Evolutionary conservation across 2,329 filamentous ascomycete genomes (phyloP), one percentile per base, ranked within the genome.

Genomic region (Hyphodiscus sp.): DNA sequence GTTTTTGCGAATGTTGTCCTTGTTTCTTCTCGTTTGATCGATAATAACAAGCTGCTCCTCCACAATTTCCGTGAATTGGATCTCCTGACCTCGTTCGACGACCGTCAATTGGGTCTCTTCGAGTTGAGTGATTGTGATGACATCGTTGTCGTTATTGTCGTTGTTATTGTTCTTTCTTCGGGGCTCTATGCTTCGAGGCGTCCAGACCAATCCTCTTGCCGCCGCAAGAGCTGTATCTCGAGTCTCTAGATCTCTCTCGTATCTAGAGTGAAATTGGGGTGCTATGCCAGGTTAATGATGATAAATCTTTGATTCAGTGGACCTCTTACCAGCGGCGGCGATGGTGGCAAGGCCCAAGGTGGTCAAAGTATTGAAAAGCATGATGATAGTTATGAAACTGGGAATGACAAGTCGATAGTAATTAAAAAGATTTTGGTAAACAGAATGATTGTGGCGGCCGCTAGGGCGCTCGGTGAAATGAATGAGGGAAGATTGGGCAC

Each of bases 1-100:
- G 43, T 67, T 67, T 48, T 52, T 61, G 23, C 65, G 63, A 49
- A 66, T 60, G 41, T 66, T 65, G 41, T 67, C 65, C 20, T 57
- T 54, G 13, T 58, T 61, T 46, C 41, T 41, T 29, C 51, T 51
- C 23, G 42, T 56, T 41, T 48, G 46, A 51, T 58, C 51, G 20
- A 58, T 50, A 18, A 57, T 42, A 13, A 51, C 43, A 29, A 60
- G 41, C 41, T 52, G 45, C 33, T 58, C 45, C 45, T 55, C 41
- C 33, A 60, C 52, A 33, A 57, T 20, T 45, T 55, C 44, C 7
- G 51, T 55, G 10, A 60, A 53, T 20, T 62, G 55, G 11, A 65
- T 47, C 47, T 65, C 56, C 18, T 55, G 49, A 29, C 42, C 51
- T 13, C 16, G 29, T 48, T 52, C 30, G 11, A 53, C 44, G 20